Evolutionary conservation across 768 basidiomycete species (phyloP).

Genomic region (Suillus weaverae): DNA sequence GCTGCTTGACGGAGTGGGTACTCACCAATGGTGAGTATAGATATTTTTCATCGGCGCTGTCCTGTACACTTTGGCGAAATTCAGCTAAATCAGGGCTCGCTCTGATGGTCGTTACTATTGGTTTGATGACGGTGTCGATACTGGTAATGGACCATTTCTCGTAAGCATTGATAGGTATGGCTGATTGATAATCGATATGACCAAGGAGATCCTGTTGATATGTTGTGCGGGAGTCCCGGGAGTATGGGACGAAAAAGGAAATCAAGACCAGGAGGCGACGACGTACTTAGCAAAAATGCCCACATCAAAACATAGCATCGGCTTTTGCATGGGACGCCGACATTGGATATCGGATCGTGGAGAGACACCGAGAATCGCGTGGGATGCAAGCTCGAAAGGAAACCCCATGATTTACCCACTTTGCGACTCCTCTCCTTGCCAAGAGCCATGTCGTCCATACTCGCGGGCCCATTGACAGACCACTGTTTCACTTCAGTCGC

Average conservation of each 20-base stretch:
- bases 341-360: neutral
- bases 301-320: neutral
- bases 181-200: neutral
- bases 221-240: too few species aligned
- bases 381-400: neutral
- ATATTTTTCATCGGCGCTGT: too few species aligned
- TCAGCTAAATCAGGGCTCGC: too few species aligned
- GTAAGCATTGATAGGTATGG: neutral
- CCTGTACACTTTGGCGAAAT: too few species aligned
- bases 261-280: too few species aligned
- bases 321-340: neutral
- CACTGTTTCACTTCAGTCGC: constrained; percentile 54
- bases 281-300: too few species aligned
- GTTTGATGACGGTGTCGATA: neutral
- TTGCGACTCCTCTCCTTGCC: neutral
- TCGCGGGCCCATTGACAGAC: constrained; percentile 45
- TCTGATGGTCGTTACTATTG: too few species aligned
- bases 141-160: neutral
- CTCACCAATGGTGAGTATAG: too few species aligned
- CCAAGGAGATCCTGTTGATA: neutral
- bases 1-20: too few species aligned
- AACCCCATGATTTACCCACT: neutral
- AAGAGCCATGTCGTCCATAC: neutral
- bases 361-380: neutral
- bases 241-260: too few species aligned